A percentile compares a stretch with the other conserved stretches of the same genome.
These are phyloP conservation scores for Claviceps pazoutovae DNA, from an alignment of 2,329 filamentous ascomycete genomes.

Conservation along the genomic window DNA sequence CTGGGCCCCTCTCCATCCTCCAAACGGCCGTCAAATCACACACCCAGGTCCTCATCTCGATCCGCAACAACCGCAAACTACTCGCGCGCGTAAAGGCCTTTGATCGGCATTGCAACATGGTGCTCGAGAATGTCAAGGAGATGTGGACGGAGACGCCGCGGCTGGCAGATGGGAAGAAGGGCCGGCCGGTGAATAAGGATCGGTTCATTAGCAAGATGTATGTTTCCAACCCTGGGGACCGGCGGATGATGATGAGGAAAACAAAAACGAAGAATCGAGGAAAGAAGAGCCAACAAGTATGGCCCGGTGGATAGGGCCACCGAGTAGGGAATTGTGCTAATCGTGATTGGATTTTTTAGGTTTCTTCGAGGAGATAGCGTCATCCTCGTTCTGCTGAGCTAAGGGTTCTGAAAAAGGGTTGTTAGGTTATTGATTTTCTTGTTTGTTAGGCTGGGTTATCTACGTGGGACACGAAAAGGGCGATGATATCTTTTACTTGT, in stretches of 20 bases:
- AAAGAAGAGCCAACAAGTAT: not conserved
- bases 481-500: no score
- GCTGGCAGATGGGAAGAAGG: conserved; percentile 74
- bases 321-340: not conserved
- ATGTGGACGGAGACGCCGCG: conserved; percentile 97
- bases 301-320: no score
- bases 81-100: conserved; percentile 96
- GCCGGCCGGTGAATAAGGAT: conserved; percentile 89
- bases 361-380: conserved; percentile 81
- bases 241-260: not conserved
- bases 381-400: conserved; percentile 75
- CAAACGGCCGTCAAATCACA: conserved; percentile 93
- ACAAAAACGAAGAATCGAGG: not conserved
- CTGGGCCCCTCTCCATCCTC: conserved; percentile 63
- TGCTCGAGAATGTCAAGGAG: conserved; percentile 83
- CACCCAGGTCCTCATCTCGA: conserved; percentile 90
- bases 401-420: not conserved
- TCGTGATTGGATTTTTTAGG: conserved; percentile 30
- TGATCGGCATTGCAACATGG: conserved; percentile 98
- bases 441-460: not conserved
- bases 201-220: conserved; percentile 96
- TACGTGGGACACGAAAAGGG: not conserved
- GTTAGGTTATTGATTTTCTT: not conserved
- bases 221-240: not conserved
- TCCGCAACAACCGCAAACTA: conserved; percentile 96